Conservation (phyloP, 495 filamentous ascomycete genomes). For the Lasiosphaeriaceae sp. region DNA sequence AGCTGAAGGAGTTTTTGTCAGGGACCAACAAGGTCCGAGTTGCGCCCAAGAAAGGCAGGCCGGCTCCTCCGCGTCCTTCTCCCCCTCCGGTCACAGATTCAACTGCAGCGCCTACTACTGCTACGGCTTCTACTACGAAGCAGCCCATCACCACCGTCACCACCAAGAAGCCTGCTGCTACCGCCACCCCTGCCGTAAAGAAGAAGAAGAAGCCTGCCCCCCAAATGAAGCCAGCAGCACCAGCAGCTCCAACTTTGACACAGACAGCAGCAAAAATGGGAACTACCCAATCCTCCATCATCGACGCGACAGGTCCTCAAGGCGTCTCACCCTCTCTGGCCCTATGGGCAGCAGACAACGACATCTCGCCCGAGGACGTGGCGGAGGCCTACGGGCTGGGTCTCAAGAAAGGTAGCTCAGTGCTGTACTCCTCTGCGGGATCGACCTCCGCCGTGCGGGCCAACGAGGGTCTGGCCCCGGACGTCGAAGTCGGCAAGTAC, state of each 20-base stretch:
- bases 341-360: conserved; percentile 52
- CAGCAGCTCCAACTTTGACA: neutral
- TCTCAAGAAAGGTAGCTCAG: conserved; percentile 25
- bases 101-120: no score
- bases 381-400: conserved; percentile 55
- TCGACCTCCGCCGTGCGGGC: conserved; percentile 24
- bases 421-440: conserved; percentile 7
- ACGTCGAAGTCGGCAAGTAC: conserved; percentile 66
- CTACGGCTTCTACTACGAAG: no score
- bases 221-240: no score
- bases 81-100: no score
- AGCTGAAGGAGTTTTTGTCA: neutral
- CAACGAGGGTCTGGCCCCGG: conserved; percentile 49
- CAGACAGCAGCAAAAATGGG: conserved; percentile 24
- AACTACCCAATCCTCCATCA: conserved; percentile 30
- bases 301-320: conserved; percentile 23
- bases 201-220: neutral
- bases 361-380: conserved; percentile 57
- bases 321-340: conserved; percentile 37
- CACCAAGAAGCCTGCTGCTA: no score
- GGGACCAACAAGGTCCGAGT: neutral
- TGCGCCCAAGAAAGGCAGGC: neutral
- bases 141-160: no score
- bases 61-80: neutral
- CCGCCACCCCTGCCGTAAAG: no score